Base-by-base conservation (phyloP, 768 basidiomycete genomes). In the Amanita pseudoporphyria region DNA sequence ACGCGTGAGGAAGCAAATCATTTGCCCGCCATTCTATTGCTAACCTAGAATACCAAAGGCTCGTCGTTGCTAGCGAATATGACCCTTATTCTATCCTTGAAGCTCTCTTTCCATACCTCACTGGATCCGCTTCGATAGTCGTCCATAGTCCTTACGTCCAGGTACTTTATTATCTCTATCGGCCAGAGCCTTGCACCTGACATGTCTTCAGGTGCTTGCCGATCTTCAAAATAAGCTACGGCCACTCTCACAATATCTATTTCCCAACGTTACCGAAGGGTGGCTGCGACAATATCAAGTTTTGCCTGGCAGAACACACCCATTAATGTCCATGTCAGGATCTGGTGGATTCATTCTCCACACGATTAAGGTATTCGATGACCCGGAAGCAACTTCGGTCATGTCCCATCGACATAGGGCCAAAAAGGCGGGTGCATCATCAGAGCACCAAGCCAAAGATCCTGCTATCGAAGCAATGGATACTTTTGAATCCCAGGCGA, bases 281-380 rank as follows among this genome's bases (percentile, higher is more conserved):
- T 97, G 88, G 85, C 64, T 90, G 36, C 79, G 95, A 24, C 77
- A 79, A 54, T 99, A 98, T 68, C 95, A 98, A 63, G 84, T 93
- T 13, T 72, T 99, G n/a, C 96, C 96, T 19, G 95, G 96, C 19
- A 77, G 96, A 31, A 95, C 90, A 35, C 96, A 99, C 68, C 96
- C 96, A 3, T 81, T 78, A 55, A 98, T 99, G 96, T 83, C 74
- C 49, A 87, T 82, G 52, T 84, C 88, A 18, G 90, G 89, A 9
- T 82, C 85, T 1, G 94, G 92, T 12, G 95, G 96, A 0, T 96
- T 81, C 66, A 66, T 98, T 38, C 72, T 97, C 26, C 82, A 87
- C 60, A 77, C 82, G 14, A 84, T 81, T n/a, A 90, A 89, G 77
- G 80, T 97, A 86, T 93, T 70, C 38, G 68, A 53, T 56, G 79